These are phyloP conservation scores for Tarenaya hassleriana DNA, from an alignment of 345 rosid genomes.

Conservation along the genomic window DNA sequence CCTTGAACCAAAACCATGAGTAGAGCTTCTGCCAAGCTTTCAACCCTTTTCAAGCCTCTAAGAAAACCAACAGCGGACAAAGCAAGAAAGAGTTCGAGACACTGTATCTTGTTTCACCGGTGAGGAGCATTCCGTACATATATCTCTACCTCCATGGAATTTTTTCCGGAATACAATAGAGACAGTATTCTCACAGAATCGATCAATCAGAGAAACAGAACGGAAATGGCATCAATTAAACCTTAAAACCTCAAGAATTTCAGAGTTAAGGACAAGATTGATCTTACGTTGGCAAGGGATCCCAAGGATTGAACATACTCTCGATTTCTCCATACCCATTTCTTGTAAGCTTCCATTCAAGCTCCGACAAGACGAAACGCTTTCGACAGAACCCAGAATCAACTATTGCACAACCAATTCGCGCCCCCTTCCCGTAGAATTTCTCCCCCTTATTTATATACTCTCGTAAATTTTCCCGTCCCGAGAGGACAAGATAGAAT, in stretches of 20 bases:
- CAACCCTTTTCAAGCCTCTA: not conserved
- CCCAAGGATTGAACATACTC: constrained; percentile 85
- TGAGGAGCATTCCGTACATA: too few species aligned
- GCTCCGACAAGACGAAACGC: too few species aligned
- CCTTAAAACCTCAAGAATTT: too few species aligned
- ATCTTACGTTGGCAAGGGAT: constrained; percentile 87
- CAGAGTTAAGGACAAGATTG: not conserved
- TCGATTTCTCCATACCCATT: constrained; percentile 80
- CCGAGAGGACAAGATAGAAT: too few species aligned
- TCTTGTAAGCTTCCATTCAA: constrained; percentile 86
- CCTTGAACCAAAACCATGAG: not conserved
- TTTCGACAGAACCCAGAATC: too few species aligned
- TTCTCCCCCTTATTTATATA: too few species aligned
- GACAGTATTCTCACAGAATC: not conserved
- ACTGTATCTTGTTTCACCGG: too few species aligned
- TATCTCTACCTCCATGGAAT: too few species aligned
- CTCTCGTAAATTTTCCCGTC: too few species aligned
- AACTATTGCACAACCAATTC: too few species aligned
- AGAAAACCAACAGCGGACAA: not conserved
- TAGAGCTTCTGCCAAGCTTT: not conserved
- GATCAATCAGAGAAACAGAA: not conserved
- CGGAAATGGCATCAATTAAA: not conserved
- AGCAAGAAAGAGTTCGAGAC: too few species aligned
- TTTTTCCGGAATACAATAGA: not conserved
- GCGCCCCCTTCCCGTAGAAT: too few species aligned